Evolutionary conservation across 495 filamentous ascomycete genomes (phyloP).

Genomic region (Hypomontagnella monticulosa): DNA sequence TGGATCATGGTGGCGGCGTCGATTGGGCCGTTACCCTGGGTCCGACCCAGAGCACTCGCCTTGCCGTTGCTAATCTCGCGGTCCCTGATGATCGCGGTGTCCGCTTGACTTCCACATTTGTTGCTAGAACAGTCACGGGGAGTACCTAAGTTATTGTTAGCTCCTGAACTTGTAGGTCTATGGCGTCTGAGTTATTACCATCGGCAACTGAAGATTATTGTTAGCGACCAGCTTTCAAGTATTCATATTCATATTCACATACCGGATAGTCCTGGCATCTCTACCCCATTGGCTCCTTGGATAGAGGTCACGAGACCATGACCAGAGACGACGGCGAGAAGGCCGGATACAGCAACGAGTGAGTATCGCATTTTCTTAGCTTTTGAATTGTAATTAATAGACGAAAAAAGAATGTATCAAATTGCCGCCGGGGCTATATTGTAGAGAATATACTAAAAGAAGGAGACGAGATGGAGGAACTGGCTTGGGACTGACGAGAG

Average conservation of each 20-base stretch:
- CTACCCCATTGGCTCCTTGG: slow-evolving; percentile 62
- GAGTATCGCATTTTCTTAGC: slow-evolving; percentile 47
- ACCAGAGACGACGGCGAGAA: slow-evolving; percentile 45
- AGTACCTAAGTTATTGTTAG: slow-evolving; percentile 36
- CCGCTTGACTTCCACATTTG: slow-evolving; percentile 59
- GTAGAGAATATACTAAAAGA: slow-evolving; percentile 5
- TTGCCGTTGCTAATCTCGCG: slow-evolving; percentile 54
- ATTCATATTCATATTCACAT: slow-evolving; percentile 16
- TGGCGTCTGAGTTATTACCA: slow-evolving; percentile 37
- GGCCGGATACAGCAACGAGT: slow-evolving; percentile 35
- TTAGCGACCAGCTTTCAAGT: slow-evolving; percentile 4
- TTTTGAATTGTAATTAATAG: slow-evolving; percentile 10
- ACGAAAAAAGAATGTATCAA: slow-evolving; percentile 10
- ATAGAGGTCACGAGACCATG: slow-evolving; percentile 64
- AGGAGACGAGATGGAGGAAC: slow-evolving; percentile 10
- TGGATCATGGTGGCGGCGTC: slow-evolving; percentile 57
- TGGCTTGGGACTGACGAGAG: slow-evolving; percentile 14
- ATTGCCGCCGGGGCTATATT: slow-evolving; percentile 43
- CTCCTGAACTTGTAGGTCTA: too few relatives aligned
- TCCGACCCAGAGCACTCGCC: slow-evolving; percentile 65
- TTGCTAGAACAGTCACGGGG: slow-evolving; percentile 65
- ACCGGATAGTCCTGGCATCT: slow-evolving; percentile 64
- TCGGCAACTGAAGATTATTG: slow-evolving; percentile 57
- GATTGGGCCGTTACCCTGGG: slow-evolving; percentile 64
- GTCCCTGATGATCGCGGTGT: slow-evolving; percentile 65